Percentiles rank a stretch among this genome's conserved stretches.
Evolutionary conservation across 2,329 filamentous ascomycete species (phyloP).

Genomic region (Neodidymelliopsis sp.): DNA sequence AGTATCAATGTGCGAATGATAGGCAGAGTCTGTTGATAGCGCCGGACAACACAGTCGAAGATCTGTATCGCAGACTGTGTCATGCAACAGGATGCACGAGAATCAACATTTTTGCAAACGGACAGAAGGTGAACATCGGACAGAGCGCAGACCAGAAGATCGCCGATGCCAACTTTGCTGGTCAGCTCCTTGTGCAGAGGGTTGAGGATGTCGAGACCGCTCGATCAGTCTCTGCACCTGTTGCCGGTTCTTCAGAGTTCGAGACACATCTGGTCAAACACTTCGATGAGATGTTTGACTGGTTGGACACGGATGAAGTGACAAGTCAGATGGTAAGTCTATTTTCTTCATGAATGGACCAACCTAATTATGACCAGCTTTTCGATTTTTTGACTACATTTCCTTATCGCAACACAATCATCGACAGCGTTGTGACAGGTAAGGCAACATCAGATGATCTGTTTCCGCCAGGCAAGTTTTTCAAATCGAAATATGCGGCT

Average conservation of each 20-base stretch:
- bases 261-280: conserved; percentile 82
- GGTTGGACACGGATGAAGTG: conserved; percentile 74
- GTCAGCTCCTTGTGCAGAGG: conserved; percentile 42
- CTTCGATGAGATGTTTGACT: conserved; percentile 83
- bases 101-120: conserved; percentile 75
- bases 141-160: conserved; percentile 66
- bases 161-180: conserved; percentile 58
- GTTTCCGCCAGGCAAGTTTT: conserved; percentile 47
- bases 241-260: conserved; percentile 58
- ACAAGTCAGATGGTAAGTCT: conserved; percentile 40
- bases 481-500: conserved; percentile 46
- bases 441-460: conserved; percentile 31
- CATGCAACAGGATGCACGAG: conserved; percentile 78
- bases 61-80: conserved; percentile 71
- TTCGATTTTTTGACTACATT: conserved; percentile 47
- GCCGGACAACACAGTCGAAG: conserved; percentile 72
- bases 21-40: conserved; percentile 72
- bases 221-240: conserved; percentile 26
- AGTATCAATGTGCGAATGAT: conserved; percentile 72
- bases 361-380: conserved; percentile 32
- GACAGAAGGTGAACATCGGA: conserved; percentile 68
- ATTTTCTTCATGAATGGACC: not conserved
- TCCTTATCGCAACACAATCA: conserved; percentile 39
- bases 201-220: conserved; percentile 36
- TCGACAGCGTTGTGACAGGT: conserved; percentile 36